phyloP scores from a whole-genome alignment of 805 yeast genomes.

The Kurtzmaniella cleridarum region DNA sequence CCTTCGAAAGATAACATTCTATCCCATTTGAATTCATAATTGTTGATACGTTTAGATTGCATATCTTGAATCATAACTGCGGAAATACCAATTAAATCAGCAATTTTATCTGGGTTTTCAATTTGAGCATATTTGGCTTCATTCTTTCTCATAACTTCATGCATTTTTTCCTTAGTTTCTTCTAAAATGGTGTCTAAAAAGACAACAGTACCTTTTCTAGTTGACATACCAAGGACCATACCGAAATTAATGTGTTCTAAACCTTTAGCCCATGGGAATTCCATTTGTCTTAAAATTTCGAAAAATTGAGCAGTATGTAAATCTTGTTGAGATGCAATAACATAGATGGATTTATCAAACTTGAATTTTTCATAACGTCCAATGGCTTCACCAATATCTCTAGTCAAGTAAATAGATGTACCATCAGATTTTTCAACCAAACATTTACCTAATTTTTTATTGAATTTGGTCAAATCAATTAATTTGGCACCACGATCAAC shows the following conservation, averaged over 20 bases:
- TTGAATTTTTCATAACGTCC: slow-evolving; percentile 79
- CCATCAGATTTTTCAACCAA: slow-evolving; percentile 94
- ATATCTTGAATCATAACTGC: slow-evolving; percentile 99
- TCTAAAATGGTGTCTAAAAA: slow-evolving; percentile 90
- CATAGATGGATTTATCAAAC: slow-evolving; percentile 95
- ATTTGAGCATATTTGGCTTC: slow-evolving; percentile 88
- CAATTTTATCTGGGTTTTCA: slow-evolving; percentile 89
- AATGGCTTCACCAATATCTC: slow-evolving; percentile 96
- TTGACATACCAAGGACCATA: slow-evolving; percentile 97
- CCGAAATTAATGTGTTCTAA: slow-evolving; percentile 89
- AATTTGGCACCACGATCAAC: slow-evolving; percentile 90
- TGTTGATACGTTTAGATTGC: slow-evolving; percentile 95
- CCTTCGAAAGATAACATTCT: slow-evolving; percentile 98
- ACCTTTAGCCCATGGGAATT: slow-evolving; percentile 76
- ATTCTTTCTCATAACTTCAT: slow-evolving; percentile 91
- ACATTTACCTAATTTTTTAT: slow-evolving; percentile 90
- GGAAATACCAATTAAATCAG: slow-evolving; percentile 91
- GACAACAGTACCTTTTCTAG: slow-evolving; percentile 98
- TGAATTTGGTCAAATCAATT: slow-evolving; percentile 77
- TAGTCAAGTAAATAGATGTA: slow-evolving; percentile 85
- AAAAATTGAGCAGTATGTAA: slow-evolving; percentile 90
- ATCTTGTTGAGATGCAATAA: slow-evolving; percentile 95
- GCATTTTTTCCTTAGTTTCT: slow-evolving; percentile 91
- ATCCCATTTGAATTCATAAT: slow-evolving; percentile 95
- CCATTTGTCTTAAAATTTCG: slow-evolving; percentile 88